Evolutionary conservation across 108 stramenopile genomes (phyloP), one percentile per base, ranked within the genome.

Genomic region (Epipyxis sp.): DNA sequence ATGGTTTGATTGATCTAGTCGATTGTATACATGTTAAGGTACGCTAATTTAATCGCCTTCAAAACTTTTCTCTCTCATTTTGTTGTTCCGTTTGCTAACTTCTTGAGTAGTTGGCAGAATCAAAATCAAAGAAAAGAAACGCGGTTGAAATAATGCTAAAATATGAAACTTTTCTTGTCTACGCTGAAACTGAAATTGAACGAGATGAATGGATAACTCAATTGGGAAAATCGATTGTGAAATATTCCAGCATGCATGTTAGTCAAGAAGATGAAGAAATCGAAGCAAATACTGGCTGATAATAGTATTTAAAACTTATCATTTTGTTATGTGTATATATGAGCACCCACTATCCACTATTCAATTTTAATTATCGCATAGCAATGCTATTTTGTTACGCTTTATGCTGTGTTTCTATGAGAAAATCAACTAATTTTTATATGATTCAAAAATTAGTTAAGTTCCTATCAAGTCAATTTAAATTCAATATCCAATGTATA

Each of bases 1-100:
- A 74, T 57, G 71, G 71, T 6, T 43, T 74, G 71, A 74, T 74
- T 54, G 71, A 74, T 74, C 71, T 74, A 6, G 34, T 74, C 10
- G 71, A 74, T 39, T 74, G 71, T 74, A 39, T 74, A 6, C 3
- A 37, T 74, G 71, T 74, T 10, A 74, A 74, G 65, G 65, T 68
- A 20, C 20, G 65, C 20, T 41, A 16, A 16, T 25, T 68, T 37
- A 37, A 41, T n/a, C n/a, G n/a, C n/a, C n/a, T n/a, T n/a, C 41
- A 68, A 68, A 37, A 25, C 16, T 68, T 25, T 68, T 13, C 65
- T 37, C 20, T 40, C 20, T 13, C 65, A 13, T 20, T 20, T 16
- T 57, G 20, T 25, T 57, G 54, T 57, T 57, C 54, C 25, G 20
- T 20, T 57, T 25, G 20, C 54, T 57, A n/a, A 16, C 54, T 57